Conservation (phyloP, 2,329 filamentous ascomycete species). For the Lasiodiplodia hormozganensis region DNA sequence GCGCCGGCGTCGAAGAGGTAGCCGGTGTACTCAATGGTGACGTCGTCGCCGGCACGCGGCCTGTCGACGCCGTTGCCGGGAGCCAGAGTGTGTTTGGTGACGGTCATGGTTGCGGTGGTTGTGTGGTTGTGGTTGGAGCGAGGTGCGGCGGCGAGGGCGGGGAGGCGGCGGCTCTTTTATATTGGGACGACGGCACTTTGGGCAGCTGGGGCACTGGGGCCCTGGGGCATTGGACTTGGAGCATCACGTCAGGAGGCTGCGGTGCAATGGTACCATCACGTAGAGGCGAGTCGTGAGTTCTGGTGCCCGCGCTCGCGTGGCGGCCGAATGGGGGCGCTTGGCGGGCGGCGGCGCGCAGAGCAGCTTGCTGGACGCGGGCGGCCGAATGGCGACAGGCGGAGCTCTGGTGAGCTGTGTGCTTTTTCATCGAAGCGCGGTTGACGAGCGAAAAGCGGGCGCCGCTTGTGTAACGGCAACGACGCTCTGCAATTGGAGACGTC, state of each 20-base stretch:
- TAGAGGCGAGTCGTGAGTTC: constrained; percentile 8
- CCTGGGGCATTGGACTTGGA: not conserved
- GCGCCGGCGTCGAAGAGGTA: constrained; percentile 76
- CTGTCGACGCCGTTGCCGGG: constrained; percentile 67
- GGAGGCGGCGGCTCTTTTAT: constrained; percentile 3
- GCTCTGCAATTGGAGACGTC: constrained; percentile 25
- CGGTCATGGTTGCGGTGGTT: constrained; percentile 53
- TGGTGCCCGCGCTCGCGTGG: constrained; percentile 15
- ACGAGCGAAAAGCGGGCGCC: constrained; percentile 25
- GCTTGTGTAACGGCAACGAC: not conserved
- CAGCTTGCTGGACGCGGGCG: constrained; percentile 10
- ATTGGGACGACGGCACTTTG: not conserved
- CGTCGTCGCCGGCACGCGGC: constrained; percentile 72
- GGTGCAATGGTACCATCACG: constrained; percentile 10
- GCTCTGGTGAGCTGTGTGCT: constrained; percentile 3
- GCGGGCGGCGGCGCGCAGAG: constrained; percentile 14
- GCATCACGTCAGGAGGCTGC: constrained; percentile 13
- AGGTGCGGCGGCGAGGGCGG: constrained; percentile 10
- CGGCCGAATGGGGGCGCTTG: constrained; percentile 13
- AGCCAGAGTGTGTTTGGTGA: constrained; percentile 70
- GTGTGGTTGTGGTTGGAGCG: constrained; percentile 8
- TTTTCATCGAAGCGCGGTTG: constrained; percentile 22
- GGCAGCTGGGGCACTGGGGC: not conserved
- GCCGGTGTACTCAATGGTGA: constrained; percentile 91
- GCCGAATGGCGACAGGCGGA: constrained; percentile 15